Percentiles rank a stretch among this genome's conserved stretches.
Conservation (phyloP, 2,329 filamentous ascomycete species). For the Aspergillus costaricaensis region DNA sequence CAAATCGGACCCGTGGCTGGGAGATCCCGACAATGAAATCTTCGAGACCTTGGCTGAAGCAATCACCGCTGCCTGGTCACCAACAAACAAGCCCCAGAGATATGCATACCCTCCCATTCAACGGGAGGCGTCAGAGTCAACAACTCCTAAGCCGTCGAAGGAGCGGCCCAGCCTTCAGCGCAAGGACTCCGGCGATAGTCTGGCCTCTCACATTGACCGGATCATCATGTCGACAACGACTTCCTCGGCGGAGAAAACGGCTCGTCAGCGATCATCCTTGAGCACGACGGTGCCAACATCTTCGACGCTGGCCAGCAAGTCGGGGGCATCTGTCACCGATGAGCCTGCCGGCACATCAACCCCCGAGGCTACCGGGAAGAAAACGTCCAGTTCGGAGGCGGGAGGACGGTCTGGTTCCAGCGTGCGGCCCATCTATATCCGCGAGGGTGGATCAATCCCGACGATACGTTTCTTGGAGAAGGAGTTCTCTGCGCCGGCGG, state of each 20-base stretch:
- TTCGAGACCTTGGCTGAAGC: slow-evolving; percentile 86
- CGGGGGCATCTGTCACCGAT: slow-evolving; percentile 11
- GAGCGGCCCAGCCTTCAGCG: slow-evolving; percentile 29
- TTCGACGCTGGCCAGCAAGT: slow-evolving; percentile 40
- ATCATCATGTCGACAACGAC: slow-evolving; percentile 43
- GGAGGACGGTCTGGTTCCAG: not conserved
- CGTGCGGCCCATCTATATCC: slow-evolving; percentile 75
- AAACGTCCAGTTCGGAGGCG: not conserved
- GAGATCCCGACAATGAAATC: slow-evolving; percentile 85
- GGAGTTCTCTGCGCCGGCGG: slow-evolving; percentile 86
- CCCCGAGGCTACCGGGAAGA: not conserved
- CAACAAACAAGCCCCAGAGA: slow-evolving; percentile 32
- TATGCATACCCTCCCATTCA: slow-evolving; percentile 37
- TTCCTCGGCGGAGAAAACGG: slow-evolving; percentile 32
- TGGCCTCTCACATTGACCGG: slow-evolving; percentile 43
- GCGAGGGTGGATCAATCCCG: slow-evolving; percentile 93
- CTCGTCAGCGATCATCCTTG: slow-evolving; percentile 29
- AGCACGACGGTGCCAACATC: slow-evolving; percentile 39
- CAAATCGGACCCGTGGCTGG: slow-evolving; percentile 93
- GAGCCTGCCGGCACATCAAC: slow-evolving; percentile 3
- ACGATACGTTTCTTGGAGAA: slow-evolving; percentile 93
- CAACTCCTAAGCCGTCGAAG: slow-evolving; percentile 10
- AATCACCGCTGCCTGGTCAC: slow-evolving; percentile 79
- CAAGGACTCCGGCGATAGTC: slow-evolving; percentile 41
- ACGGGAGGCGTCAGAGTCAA: slow-evolving; percentile 18